These are phyloP conservation scores for Mychonastes homosphaera DNA, from an alignment of 139 green algal species.

Conservation along the genomic window DNA sequence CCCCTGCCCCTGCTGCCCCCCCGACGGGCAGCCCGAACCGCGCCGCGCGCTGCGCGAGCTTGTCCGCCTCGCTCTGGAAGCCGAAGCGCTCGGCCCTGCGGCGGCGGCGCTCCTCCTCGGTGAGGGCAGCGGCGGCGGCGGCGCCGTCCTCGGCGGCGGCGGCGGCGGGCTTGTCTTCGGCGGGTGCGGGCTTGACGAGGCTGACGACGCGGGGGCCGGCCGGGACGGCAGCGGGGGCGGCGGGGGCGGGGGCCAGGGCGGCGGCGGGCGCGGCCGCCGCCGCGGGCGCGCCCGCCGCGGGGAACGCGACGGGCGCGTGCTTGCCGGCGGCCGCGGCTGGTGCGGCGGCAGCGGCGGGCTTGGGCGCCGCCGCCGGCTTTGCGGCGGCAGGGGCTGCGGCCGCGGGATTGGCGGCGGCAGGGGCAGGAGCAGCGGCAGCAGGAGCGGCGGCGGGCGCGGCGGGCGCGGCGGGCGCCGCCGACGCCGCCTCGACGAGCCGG, in stretches of 20 bases:
- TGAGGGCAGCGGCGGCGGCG: conserved; percentile 6
- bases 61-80: conserved; percentile 3
- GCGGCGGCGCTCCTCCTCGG: conserved; percentile 4
- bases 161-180: neutral
- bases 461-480: neutral
- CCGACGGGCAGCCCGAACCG: neutral
- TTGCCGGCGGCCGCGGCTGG: conserved; percentile 7
- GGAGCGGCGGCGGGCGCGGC: neutral
- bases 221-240: neutral
- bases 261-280: neutral
- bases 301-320: conserved; percentile 13
- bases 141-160: neutral
- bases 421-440: conserved; percentile 1
- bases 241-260: neutral
- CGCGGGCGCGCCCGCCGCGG: neutral
- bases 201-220: neutral
- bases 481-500: conserved; percentile 1
- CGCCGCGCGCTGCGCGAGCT: neutral
- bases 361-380: conserved; percentile 1
- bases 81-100: too few relatives aligned
- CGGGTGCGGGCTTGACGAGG: neutral
- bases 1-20: too few relatives aligned
- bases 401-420: neutral
- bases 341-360: too few relatives aligned
- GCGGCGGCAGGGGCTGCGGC: too few relatives aligned